A percentile compares a stretch with the other conserved stretches of the same genome.
These are phyloP conservation scores for Cladobotryum mycophilum DNA, from an alignment of 2,329 filamentous ascomycete species.

Conservation along the genomic window DNA sequence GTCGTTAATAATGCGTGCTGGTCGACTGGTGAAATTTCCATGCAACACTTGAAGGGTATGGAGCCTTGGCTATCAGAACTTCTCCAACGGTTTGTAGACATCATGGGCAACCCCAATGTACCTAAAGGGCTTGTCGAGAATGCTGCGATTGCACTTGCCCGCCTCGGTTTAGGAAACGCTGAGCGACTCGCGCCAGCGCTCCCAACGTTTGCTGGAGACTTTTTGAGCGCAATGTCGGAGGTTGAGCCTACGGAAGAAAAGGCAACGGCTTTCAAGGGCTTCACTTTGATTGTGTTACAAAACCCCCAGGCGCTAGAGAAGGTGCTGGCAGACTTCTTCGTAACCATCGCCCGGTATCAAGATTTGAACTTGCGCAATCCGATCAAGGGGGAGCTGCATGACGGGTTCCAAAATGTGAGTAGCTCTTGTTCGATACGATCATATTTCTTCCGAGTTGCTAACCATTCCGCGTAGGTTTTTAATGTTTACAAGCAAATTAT, in stretches of 20 bases:
- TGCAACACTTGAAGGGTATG: slow-evolving; percentile 71
- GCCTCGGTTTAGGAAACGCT: slow-evolving; percentile 74
- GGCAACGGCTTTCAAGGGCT: slow-evolving; percentile 85
- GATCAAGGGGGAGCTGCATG: slow-evolving; percentile 58
- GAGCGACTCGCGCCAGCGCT: slow-evolving; percentile 74
- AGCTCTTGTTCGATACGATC: slow-evolving; percentile 21
- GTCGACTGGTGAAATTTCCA: slow-evolving; percentile 88
- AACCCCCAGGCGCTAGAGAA: slow-evolving; percentile 93
- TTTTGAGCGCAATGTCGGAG: slow-evolving; percentile 74
- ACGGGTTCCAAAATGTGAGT: slow-evolving; percentile 68
- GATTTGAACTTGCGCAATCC: slow-evolving; percentile 55
- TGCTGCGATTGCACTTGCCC: slow-evolving; percentile 84
- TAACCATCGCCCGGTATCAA: slow-evolving; percentile 72
- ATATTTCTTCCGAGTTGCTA: slow-evolving; percentile 6
- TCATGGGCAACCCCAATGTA: slow-evolving; percentile 78
- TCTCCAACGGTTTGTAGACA: slow-evolving; percentile 69
- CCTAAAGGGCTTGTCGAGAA: slow-evolving; percentile 88
- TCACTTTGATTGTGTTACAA: slow-evolving; percentile 73
- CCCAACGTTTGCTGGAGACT: slow-evolving; percentile 71
- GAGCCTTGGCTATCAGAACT: slow-evolving; percentile 70
- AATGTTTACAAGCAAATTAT: slow-evolving; percentile 53
- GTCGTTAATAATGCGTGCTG: slow-evolving; percentile 98
- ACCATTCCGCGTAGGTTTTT: slow-evolving; percentile 36
- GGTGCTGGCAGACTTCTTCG: slow-evolving; percentile 74
- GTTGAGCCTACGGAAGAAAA: slow-evolving; percentile 91